Evolutionary conservation across 805 yeast species (phyloP), one percentile per base, ranked within the genome.

Genomic region (Candida mattraensis): DNA sequence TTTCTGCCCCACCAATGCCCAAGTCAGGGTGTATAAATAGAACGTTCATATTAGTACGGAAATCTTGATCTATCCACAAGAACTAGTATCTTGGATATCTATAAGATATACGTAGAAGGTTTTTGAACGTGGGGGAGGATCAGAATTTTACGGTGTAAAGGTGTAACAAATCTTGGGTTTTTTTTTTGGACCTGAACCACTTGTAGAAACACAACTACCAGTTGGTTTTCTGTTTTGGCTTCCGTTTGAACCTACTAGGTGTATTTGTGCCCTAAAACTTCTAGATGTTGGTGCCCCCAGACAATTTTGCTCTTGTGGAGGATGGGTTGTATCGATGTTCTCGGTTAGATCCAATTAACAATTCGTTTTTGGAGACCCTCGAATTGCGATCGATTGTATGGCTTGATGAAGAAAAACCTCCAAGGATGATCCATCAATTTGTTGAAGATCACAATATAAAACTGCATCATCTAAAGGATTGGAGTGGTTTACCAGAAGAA

Each of bases 1-100:
- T 70, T 57, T 93, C 99, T 1, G 99, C 99, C 4, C 99, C 99
- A 5, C 88, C 99, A 39, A 91, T 91, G 0, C 99, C 99, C 35
- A 93, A 65, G 63, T 93, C 99, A 0, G 99, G 99, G 56, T 93
- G 99, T 4, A 93, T 63, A 50, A 93, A 86, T 2, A 96, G 96
- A 22, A 91, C 72, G 41, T 69, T 78, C 71, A 75, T 63, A 10
- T 43, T 32, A 18, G 24, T 14, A 9, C 13, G 18, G 11, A 21
- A 10, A 12, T 15, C 27, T 14, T 21, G 10, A 30, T 13, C 16
- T 30, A 11, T 28, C n/a, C n/a, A n/a, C n/a, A n/a, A n/a, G n/a
- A n/a, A n/a, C n/a, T n/a, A n/a, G n/a, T n/a, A n/a, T n/a, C n/a
- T n/a, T n/a, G n/a, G n/a, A n/a, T n/a, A n/a, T n/a, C n/a, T n/a